Conservation (phyloP, 2,329 filamentous ascomycete species). For the Grosmannia serpens region DNA sequence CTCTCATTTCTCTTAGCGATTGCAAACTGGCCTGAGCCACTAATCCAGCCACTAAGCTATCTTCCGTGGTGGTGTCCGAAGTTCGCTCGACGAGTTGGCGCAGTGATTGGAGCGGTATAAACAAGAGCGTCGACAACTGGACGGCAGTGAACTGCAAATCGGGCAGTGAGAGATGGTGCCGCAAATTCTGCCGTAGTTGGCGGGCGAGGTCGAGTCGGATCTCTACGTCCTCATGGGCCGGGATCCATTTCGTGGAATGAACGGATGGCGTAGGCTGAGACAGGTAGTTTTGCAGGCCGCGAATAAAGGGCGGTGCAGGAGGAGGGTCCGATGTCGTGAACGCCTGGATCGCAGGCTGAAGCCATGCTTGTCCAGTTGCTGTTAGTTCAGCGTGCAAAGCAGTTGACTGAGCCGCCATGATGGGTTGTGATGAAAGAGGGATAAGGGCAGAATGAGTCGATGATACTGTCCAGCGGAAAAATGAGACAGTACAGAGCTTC, state of each 20-base stretch:
- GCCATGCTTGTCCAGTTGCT: not conserved
- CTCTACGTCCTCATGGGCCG: not conserved
- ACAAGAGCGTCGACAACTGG: not conserved
- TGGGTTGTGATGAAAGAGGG: not conserved
- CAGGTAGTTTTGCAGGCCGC: not conserved
- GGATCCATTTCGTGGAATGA: not conserved
- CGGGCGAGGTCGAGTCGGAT: not conserved
- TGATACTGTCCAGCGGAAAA: no score
- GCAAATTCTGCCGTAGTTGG: not conserved
- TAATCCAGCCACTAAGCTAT: no score
- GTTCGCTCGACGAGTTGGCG: not conserved
- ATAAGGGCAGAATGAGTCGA: not conserved
- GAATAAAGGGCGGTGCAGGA: not conserved
- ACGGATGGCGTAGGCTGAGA: not conserved
- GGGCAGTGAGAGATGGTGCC: not conserved
- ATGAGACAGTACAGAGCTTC: no score
- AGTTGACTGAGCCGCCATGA: not conserved
- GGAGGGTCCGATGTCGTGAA: not conserved
- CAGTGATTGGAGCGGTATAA: not conserved
- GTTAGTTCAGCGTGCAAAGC: not conserved
- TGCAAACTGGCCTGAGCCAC: no score
- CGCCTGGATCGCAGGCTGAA: not conserved
- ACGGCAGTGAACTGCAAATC: not conserved
- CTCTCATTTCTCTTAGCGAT: not conserved
- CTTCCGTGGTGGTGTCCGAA: no score